Percentiles rank a stretch among this genome's conserved stretches.
These are phyloP conservation scores for Colletotrichum lini DNA, from an alignment of 2,329 filamentous ascomycete genomes.

Conservation along the genomic window DNA sequence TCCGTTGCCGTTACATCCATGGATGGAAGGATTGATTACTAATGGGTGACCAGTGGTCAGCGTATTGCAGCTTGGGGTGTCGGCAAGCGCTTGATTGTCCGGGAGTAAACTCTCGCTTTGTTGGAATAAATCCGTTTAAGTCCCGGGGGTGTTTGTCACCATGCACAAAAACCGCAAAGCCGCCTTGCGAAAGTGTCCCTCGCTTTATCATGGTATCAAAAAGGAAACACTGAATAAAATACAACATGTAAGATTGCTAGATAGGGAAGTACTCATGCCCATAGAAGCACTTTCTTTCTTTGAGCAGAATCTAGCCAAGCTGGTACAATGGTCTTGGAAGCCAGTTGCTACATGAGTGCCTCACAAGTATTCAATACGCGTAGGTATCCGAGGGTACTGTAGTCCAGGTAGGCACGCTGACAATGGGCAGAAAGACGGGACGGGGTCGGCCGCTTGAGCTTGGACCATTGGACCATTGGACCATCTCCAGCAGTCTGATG, in stretches of 20 bases:
- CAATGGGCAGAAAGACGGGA: no score
- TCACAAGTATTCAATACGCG: background rate
- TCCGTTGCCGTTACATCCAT: background rate
- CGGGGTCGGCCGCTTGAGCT: background rate
- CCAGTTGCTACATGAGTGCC: no score
- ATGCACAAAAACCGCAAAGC: background rate
- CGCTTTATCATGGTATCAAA: no score
- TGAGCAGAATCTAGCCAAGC: no score
- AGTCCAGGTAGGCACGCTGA: no score
- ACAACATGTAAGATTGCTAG: background rate
- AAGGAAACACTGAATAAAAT: background rate
- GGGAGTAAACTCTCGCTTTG: background rate
- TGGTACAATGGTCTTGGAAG: no score
- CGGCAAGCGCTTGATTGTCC: background rate
- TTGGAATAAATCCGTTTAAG: background rate
- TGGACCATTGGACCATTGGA: background rate
- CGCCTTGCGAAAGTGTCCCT: background rate
- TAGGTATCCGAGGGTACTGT: background rate
- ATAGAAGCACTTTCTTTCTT: background rate
- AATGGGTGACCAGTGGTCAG: conserved; percentile 1
- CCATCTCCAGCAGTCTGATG: no score
- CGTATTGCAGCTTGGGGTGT: background rate
- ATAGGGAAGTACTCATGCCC: background rate
- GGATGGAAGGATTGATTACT: conserved; percentile 16
- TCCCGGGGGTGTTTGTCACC: background rate